phyloP scores from a whole-genome alignment of 805 yeast species.

The Wickerhamomyces bovis region DNA sequence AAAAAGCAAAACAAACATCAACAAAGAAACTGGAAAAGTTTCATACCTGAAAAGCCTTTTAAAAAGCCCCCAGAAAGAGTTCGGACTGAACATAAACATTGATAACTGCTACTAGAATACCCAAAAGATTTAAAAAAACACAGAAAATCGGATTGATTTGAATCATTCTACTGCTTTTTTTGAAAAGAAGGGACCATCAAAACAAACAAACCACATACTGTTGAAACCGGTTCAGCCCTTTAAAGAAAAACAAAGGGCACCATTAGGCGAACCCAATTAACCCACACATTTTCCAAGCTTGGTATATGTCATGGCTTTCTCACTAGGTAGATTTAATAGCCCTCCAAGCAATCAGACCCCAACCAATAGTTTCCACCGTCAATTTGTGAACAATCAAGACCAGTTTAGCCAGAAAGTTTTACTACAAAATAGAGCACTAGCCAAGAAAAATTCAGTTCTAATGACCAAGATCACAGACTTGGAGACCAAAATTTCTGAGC shows the following conservation, averaged over 20 bases:
- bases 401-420: conserved; percentile 23
- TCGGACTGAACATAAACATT: not conserved
- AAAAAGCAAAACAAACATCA: not conserved
- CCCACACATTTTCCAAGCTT: not conserved
- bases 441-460: conserved; percentile 50
- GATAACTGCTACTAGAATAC: not conserved
- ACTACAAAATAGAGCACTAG: conserved; percentile 47
- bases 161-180: not conserved
- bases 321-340: conserved; percentile 15
- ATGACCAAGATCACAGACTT: conserved; percentile 45
- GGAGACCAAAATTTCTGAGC: conserved; percentile 43
- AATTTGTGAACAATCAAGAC: not conserved
- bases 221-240: not conserved
- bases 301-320: conserved; percentile 22
- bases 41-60: not conserved
- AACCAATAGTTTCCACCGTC: not conserved
- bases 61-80: not conserved
- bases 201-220: not conserved
- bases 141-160: not conserved
- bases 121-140: too few relatives aligned
- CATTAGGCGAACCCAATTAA: not conserved
- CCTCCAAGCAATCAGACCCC: conserved; percentile 5
- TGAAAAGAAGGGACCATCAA: not conserved
- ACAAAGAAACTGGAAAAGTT: not conserved
- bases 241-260: not conserved